Conservation (phyloP, 352 stramenopile genomes). For the Halophytophthora polymorphica region DNA sequence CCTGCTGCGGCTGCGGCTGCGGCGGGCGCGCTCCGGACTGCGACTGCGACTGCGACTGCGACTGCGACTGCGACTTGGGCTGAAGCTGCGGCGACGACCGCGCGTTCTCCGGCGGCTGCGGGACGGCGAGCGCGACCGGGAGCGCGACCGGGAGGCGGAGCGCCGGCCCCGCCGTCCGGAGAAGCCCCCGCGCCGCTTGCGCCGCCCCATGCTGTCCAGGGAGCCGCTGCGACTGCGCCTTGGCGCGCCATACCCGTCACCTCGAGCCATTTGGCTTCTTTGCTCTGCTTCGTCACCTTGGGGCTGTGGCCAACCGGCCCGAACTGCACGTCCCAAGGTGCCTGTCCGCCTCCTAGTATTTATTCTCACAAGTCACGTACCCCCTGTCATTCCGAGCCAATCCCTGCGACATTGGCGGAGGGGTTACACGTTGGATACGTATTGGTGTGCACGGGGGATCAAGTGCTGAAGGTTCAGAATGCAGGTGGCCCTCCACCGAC, state of each 20-base stretch:
- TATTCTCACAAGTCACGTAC: no score
- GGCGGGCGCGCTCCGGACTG: constrained; percentile 10
- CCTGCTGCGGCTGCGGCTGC: background rate
- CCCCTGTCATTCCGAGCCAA: no score
- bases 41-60: constrained; percentile 8
- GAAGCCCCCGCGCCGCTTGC: constrained; percentile 14
- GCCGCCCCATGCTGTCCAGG: constrained; percentile 62
- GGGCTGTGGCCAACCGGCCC: no score
- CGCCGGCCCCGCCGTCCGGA: constrained; percentile 19
- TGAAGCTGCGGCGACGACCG: constrained; percentile 20
- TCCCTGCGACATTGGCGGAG: no score
- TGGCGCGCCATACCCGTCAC: constrained; percentile 1
- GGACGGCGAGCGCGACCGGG: constrained; percentile 30
- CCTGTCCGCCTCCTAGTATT: no score
- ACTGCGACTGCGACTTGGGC: constrained; percentile 24
- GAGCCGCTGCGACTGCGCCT: constrained; percentile 57
- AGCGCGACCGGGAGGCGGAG: constrained; percentile 29
- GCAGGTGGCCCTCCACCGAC: no score
- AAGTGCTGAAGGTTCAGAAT: no score
- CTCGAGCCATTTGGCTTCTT: no score
- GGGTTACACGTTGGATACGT: no score
- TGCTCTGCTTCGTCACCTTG: no score
- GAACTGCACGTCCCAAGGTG: no score
- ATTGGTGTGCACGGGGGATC: no score
- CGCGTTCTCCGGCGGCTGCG: constrained; percentile 23